Base-by-base conservation (phyloP, 1,284 basidiomycete genomes). In the Amylostereum areolatum region DNA sequence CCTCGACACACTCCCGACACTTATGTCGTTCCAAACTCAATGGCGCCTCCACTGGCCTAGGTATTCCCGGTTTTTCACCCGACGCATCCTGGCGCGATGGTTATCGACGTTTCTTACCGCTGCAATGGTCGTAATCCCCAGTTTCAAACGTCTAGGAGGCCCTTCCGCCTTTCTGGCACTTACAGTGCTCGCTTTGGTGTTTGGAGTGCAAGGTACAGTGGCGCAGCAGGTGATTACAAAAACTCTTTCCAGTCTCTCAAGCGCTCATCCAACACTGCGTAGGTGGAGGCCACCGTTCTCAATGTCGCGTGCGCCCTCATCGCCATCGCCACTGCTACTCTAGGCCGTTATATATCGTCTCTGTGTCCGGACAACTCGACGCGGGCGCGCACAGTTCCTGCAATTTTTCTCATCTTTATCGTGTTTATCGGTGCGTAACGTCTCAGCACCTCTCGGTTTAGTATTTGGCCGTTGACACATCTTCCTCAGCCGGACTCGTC, bases 221-320 rank as follows among this genome's bases (percentile, higher is more conserved):
- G 4, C 41, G 41, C 28, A 28, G n/a, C 30, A 28, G 18, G 18
- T 18, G 18, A 18, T 18, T 18, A 18, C 18, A 18, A 18, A 18
- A 29, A 24, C 41, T 25, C 41, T 25, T 43, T 28, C 41, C 18
- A 18, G 18, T 28, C 41, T 7, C 28, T 8, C 28, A 43, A 28
- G 55, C 71, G 1, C 53, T 77, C 29, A 76, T 77, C 52, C 74
- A 76, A 51, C 66, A 68, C 75, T 0, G 73, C 77, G 55, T 74
- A 78, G 56, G 57, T 77, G 3, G 76, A 77, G 57, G 63, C 66
- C 1, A 71, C 71, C 4, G 57, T 73, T 12, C 63, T 77, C 29
- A 73, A 76, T 51, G 63, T 74, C 27, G 58, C 65, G 3, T 74
- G 76, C 6, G 74, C 71, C 5, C 50, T 77, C 1, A 41, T 65